Conservation (phyloP, 2,329 filamentous ascomycete species). For the Chaetomium olivaceum region DNA sequence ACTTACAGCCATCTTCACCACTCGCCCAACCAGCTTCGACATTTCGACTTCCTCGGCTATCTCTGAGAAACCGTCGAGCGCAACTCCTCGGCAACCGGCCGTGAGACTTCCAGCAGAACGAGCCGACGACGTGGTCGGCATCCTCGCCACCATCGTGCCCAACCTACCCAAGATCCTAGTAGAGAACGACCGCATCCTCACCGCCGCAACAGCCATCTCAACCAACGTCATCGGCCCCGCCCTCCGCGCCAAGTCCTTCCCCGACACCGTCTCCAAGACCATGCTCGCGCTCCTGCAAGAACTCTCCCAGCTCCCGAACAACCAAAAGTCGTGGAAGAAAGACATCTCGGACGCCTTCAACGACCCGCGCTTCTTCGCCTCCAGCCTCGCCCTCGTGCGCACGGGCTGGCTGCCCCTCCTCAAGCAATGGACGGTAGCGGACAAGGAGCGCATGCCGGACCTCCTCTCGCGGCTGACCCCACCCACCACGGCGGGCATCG, state of each 20-base stretch:
- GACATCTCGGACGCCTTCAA: conserved; percentile 92
- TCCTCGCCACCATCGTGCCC: conserved; percentile 76
- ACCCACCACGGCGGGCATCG: conserved; percentile 90
- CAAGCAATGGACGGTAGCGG: conserved; percentile 77
- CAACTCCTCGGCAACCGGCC: conserved; percentile 35
- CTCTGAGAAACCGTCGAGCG: conserved; percentile 44
- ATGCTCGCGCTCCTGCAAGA: conserved; percentile 74
- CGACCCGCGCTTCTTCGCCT: conserved; percentile 81
- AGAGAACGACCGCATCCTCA: conserved; percentile 79
- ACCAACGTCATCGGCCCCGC: conserved; percentile 78
- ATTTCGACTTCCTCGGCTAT: conserved; percentile 36
- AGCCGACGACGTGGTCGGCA: conserved; percentile 74
- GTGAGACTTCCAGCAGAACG: conserved; percentile 46
- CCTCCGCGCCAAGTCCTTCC: conserved; percentile 82
- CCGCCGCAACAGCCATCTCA: conserved; percentile 77
- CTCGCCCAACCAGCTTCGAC: conserved; percentile 75
- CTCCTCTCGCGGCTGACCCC: conserved; percentile 75
- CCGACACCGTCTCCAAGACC: conserved; percentile 74
- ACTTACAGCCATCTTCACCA: conserved; percentile 91
- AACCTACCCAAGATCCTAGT: conserved; percentile 80
- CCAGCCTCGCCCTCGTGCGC: conserved; percentile 63
- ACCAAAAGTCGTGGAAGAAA: conserved; percentile 89
- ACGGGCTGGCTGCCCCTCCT: conserved; percentile 80
- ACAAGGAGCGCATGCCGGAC: conserved; percentile 87
- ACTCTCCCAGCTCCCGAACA: conserved; percentile 73